Conservation (phyloP, 163 green algal genomes). For the Trebouxia gelatinosa region DNA sequence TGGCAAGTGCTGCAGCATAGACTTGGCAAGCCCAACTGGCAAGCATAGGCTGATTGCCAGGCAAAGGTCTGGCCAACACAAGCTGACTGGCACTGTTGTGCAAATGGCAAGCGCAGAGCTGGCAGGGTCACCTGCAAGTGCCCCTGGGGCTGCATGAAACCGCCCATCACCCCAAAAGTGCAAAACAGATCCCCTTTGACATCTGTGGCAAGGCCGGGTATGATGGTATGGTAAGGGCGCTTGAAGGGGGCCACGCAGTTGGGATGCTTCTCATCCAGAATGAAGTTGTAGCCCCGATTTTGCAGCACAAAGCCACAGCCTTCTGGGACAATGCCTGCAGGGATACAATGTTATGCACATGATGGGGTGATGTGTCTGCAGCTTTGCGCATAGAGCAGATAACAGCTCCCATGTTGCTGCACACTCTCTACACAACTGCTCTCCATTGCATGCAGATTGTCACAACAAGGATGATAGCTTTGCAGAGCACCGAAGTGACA, state of each 20-base stretch:
- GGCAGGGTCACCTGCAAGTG: constrained; percentile 61
- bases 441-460: no score
- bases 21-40: no score
- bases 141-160: constrained; percentile 77
- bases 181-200: constrained; percentile 40
- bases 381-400: background rate
- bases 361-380: background rate
- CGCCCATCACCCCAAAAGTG: constrained; percentile 63
- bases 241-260: constrained; percentile 73
- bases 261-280: constrained; percentile 56
- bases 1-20: no score
- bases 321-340: constrained; percentile 66
- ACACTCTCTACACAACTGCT: no score
- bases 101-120: no score
- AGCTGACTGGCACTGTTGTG: no score
- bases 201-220: constrained; percentile 64
- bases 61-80: no score
- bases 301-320: constrained; percentile 72
- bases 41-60: no score
- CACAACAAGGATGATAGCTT: no score
- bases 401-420: no score
- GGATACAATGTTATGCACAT: background rate
- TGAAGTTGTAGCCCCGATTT: constrained; percentile 68
- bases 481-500: no score
- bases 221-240: constrained; percentile 83